phyloP scores from a whole-genome alignment of 2,329 filamentous ascomycete genomes.

The Colletotrichum horii region DNA sequence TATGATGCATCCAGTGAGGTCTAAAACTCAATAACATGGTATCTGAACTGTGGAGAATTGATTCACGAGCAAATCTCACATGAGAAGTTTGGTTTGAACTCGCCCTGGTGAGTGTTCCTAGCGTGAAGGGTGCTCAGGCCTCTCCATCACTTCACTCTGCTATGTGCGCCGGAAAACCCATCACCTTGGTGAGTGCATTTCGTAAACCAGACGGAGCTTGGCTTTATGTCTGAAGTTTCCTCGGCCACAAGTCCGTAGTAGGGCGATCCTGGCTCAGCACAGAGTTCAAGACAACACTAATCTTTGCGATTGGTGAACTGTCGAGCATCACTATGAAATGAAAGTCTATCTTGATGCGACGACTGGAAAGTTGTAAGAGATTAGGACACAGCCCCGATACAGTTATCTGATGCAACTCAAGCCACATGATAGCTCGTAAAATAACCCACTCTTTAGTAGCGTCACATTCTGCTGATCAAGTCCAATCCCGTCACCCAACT shows the following conservation, averaged over 20 bases:
- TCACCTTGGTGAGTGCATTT: background rate
- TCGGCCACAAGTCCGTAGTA: background rate
- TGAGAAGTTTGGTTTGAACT: background rate
- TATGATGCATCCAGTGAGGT: background rate
- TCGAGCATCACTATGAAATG: background rate
- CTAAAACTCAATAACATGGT: background rate
- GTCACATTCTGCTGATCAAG: background rate
- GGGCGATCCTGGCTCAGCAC: background rate
- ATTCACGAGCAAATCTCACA: background rate
- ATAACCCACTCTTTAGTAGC: background rate
- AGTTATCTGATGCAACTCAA: background rate
- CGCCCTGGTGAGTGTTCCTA: accelerated
- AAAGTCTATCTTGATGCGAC: background rate
- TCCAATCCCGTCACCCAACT: background rate
- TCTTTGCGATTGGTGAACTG: background rate
- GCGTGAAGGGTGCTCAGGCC: background rate
- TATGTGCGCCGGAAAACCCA: background rate
- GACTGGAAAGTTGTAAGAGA: background rate
- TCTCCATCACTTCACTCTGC: background rate
- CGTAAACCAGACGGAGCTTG: background rate
- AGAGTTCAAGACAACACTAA: background rate
- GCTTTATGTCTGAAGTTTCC: background rate
- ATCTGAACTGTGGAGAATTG: background rate
- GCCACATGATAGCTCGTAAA: background rate
- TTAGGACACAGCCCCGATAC: background rate